phyloP scores from a whole-genome alignment of 169 alveolate genomes.

The Plasmodium adleri region DNA sequence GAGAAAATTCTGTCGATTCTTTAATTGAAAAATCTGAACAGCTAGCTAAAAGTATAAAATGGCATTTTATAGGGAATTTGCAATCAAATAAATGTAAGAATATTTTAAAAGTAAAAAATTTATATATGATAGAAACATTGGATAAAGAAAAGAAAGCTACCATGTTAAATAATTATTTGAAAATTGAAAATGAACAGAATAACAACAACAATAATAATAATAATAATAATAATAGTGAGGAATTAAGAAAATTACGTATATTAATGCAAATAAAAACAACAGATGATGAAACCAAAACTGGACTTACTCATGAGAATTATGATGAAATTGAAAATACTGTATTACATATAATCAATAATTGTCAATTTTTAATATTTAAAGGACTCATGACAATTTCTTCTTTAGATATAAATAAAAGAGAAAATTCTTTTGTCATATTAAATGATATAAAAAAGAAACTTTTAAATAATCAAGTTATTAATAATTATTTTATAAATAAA shows the following conservation, averaged over 20 bases:
- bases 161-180: slow-evolving; percentile 82
- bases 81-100: slow-evolving; percentile 93
- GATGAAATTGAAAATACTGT: slow-evolving; percentile 78
- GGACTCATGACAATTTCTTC: slow-evolving; percentile 97
- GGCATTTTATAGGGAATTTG: slow-evolving; percentile 97
- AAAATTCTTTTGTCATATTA: slow-evolving; percentile 81
- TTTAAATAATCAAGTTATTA: slow-evolving; percentile 77
- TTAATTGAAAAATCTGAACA: slow-evolving; percentile 88
- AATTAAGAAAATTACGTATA: slow-evolving; percentile 72
- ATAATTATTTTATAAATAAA: slow-evolving; percentile 62
- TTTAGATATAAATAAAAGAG: slow-evolving; percentile 46
- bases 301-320: slow-evolving; percentile 84
- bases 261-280: slow-evolving; percentile 91
- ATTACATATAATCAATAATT: slow-evolving; percentile 83
- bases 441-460: slow-evolving; percentile 80
- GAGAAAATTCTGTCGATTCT: slow-evolving; percentile 95
- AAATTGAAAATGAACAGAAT: slow-evolving; percentile 30
- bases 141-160: slow-evolving; percentile 92
- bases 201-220: neutral
- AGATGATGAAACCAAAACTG: slow-evolving; percentile 90
- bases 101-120: slow-evolving; percentile 87
- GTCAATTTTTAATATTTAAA: slow-evolving; percentile 85
- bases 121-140: slow-evolving; percentile 90
- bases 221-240: neutral
- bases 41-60: slow-evolving; percentile 91